phyloP scores from a whole-genome alignment of 768 basidiomycete genomes.

The Pleurotus pulmonarius region DNA sequence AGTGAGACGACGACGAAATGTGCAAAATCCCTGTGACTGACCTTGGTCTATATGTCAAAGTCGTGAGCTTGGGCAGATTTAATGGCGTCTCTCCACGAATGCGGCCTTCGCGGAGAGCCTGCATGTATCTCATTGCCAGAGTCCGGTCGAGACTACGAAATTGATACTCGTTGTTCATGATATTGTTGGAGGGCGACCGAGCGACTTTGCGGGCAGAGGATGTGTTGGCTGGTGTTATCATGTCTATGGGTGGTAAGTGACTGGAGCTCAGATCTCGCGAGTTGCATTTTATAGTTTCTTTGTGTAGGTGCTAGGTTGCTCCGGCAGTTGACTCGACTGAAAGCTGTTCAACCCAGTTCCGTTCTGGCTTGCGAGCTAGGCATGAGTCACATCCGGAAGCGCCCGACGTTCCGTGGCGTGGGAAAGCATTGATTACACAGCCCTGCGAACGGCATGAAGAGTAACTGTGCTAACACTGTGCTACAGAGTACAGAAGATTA shows the following conservation, averaged over 20 bases:
- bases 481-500: too few relatives aligned
- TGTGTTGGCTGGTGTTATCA: background rate
- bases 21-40: background rate
- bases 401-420: too few relatives aligned
- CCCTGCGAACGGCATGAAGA: too few relatives aligned
- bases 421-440: too few relatives aligned
- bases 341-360: background rate
- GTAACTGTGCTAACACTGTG: too few relatives aligned
- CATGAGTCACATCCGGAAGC: background rate
- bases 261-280: too few relatives aligned
- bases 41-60: conserved; percentile 10
- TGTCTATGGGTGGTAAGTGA: background rate
- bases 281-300: background rate
- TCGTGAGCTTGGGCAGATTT: background rate
- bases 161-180: conserved; percentile 4
- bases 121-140: conserved; percentile 10
- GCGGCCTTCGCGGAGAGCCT: conserved; percentile 5
- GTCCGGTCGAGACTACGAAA: conserved; percentile 11
- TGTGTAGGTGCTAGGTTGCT: too few relatives aligned
- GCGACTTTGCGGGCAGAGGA: conserved; percentile 2
- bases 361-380: background rate
- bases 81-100: conserved; percentile 7
- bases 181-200: background rate
- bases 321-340: background rate
- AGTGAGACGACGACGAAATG: background rate